Conservation (phyloP, 2,329 filamentous ascomycete genomes). For the Metarhizium humberi region DNA sequence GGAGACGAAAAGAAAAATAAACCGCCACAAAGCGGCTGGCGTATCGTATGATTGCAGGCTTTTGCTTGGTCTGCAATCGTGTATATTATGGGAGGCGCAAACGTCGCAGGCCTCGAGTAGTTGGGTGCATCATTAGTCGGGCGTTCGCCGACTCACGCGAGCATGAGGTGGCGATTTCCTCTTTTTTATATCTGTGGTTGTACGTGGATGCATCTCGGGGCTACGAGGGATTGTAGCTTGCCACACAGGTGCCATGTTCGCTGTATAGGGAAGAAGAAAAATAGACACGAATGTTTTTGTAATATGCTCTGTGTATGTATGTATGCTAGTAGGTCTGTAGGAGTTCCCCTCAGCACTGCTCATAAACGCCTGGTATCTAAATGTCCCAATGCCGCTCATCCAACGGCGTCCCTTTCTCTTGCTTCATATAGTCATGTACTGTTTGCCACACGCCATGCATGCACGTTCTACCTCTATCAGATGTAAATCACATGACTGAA, state of each 20-base stretch:
- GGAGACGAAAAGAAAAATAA: background rate
- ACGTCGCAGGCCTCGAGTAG: background rate
- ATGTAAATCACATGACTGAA: slow-evolving; percentile 30
- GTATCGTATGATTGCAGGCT: background rate
- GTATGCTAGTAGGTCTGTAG: background rate
- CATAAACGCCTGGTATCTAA: background rate
- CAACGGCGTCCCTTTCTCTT: background rate
- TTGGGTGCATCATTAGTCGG: background rate
- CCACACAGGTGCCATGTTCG: background rate
- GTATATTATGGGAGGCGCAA: background rate
- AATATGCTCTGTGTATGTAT: background rate
- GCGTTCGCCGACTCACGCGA: background rate
- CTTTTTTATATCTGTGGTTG: background rate
- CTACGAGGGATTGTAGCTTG: background rate
- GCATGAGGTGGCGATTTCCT: background rate
- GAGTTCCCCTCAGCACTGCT: background rate
- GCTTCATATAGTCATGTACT: background rate
- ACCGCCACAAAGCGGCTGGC: background rate
- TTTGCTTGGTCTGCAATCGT: background rate
- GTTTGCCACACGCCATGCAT: background rate
- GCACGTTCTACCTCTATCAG: background rate
- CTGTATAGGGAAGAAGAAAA: background rate
- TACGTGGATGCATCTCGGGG: background rate
- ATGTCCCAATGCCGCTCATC: background rate
- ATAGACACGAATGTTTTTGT: background rate